Evolutionary conservation across 257 asterid species (phyloP), one percentile per base, ranked within the genome.

Genomic region (Solanum dulcamara): DNA sequence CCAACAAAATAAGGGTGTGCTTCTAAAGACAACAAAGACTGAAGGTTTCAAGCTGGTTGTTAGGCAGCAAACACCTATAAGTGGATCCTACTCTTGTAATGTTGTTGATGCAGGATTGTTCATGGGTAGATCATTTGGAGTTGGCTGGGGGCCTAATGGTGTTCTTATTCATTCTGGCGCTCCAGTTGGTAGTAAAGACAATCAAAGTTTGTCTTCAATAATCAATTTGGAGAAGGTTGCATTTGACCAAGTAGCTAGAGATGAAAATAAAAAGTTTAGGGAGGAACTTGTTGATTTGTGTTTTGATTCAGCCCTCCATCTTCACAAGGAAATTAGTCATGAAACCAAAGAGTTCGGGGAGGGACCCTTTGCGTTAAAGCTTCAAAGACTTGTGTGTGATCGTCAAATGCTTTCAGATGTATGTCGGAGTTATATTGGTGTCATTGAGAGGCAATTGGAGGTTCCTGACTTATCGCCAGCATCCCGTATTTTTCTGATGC

Each of bases 91-190:
- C 86, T 93, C 98, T n/a, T 80, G 80, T 74, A 92, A 94, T 88
- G 81, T 95, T 46, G 99, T 95, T 87, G 99, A 97, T 86, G 98
- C 99, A n/a, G 98, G 95, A 82, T 89, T 97, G 86, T 97, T 97
- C 91, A 93, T 95, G 98, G 98, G 99, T 71, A 93, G 98, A 91
- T 95, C 98, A 9, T 97, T 97, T 89, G 96, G 99, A 46, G 98
- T 93, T 66, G 98, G 99, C 81, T 97, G 99, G 99, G 99, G 99
- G 74, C 99, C 98, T 30, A 94, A 94, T 86, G 98, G 99, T 11
- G 90, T 93, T 77, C 97, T 97, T 87, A 93, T 95, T 87, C 98
- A 96, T 90, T 93, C 98, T 88, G 99, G 98, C 51, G 91, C 83
- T 90, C 96, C 97, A 86, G 93, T 94, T 91, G 94, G 97, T 70